These are phyloP conservation scores for Emergomyces pasteurianus DNA, from an alignment of 2,329 filamentous ascomycete genomes.

Conservation along the genomic window DNA sequence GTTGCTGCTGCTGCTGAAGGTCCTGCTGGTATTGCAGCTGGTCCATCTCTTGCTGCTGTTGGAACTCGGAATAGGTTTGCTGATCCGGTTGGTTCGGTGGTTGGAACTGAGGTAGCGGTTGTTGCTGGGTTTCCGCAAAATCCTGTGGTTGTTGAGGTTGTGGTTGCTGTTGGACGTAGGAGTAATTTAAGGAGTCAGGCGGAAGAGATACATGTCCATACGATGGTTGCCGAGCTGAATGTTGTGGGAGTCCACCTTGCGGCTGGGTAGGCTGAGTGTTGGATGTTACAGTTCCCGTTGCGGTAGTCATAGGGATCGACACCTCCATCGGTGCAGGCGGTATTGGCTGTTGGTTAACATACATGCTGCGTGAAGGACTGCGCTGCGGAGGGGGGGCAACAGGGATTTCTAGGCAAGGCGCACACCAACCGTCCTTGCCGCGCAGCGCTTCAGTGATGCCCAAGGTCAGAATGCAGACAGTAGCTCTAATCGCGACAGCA, in stretches of 20 bases:
- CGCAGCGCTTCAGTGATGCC: constrained; percentile 1
- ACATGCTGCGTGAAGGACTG: not conserved
- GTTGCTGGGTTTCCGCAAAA: not conserved
- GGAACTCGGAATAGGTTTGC: not conserved
- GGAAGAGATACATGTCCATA: not conserved
- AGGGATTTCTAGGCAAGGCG: not conserved
- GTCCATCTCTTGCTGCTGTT: not conserved
- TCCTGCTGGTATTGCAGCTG: not conserved
- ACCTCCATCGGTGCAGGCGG: not conserved
- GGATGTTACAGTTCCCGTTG: not conserved
- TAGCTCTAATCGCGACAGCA: not conserved
- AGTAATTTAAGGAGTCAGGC: not conserved
- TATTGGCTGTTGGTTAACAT: not conserved
- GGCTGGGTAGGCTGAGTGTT: not conserved
- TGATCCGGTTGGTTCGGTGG: not conserved
- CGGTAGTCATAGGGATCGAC: not conserved
- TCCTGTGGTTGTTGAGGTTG: not conserved
- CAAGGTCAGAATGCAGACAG: not conserved
- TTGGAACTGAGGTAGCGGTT: not conserved
- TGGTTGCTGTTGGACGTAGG: not conserved
- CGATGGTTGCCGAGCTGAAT: not conserved
- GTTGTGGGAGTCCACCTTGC: not conserved
- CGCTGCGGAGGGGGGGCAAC: not conserved
- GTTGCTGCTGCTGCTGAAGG: not conserved
- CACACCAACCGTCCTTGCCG: constrained; percentile 3